Evolutionary conservation across 768 basidiomycete species (phyloP).

Genomic region (Russula dissimulans): DNA sequence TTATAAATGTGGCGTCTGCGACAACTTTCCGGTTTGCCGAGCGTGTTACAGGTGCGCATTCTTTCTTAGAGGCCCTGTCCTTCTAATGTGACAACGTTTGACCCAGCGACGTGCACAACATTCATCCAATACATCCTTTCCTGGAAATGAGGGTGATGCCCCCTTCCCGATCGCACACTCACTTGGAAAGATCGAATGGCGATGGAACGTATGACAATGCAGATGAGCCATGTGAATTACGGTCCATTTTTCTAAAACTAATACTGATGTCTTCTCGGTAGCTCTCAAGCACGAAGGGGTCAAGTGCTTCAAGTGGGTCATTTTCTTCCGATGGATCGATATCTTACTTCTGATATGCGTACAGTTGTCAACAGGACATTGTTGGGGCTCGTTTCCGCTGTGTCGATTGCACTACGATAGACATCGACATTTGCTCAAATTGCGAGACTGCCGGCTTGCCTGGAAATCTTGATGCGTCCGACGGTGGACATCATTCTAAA

Average conservation of each 20-base stretch:
- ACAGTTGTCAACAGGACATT: constrained; percentile 80
- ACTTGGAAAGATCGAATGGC: constrained; percentile 28
- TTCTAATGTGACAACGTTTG: constrained; percentile 6
- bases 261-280: not conserved
- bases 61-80: not conserved
- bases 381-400: constrained; percentile 91
- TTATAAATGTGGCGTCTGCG: constrained; percentile 80
- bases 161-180: constrained; percentile 30
- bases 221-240: constrained; percentile 16
- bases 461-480: constrained; percentile 67
- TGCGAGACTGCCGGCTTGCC: constrained; percentile 83
- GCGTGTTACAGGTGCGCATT: constrained; percentile 65
- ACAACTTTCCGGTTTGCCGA: constrained; percentile 71
- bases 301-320: constrained; percentile 16
- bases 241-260: not conserved
- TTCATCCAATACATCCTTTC: constrained; percentile 87
- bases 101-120: constrained; percentile 75
- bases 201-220: constrained; percentile 9
- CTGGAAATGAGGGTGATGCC: constrained; percentile 64
- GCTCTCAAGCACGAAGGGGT: constrained; percentile 19
- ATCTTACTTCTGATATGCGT: not conserved
- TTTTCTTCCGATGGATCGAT: not conserved
- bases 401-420: constrained; percentile 49
- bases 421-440: constrained; percentile 74
- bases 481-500: constrained; percentile 71